phyloP scores from a whole-genome alignment of 2,329 filamentous ascomycete species.

The Xylariaceae sp. region DNA sequence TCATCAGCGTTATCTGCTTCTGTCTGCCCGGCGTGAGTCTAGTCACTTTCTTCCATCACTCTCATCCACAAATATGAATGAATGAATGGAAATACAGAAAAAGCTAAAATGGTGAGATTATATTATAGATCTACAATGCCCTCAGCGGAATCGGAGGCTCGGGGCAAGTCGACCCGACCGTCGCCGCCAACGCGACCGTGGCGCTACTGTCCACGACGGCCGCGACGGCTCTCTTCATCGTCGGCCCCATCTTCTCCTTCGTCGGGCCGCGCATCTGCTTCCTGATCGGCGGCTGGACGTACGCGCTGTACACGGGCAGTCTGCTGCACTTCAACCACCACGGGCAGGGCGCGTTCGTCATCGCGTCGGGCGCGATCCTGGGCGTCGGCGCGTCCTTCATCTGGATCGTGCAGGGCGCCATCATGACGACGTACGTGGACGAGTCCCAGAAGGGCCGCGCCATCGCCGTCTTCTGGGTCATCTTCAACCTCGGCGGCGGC shows the following conservation, averaged over 20 bases:
- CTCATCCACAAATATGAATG: background rate
- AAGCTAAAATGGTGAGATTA: too few relatives aligned
- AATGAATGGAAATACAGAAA: too few relatives aligned
- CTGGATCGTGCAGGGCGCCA: slow-evolving; percentile 16
- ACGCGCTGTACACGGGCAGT: slow-evolving; percentile 15
- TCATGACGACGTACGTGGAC: slow-evolving; percentile 17
- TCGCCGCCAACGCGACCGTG: slow-evolving; percentile 13
- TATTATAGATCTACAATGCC: slow-evolving; percentile 15
- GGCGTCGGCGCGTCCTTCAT: slow-evolving; percentile 15
- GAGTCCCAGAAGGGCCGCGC: slow-evolving; percentile 16
- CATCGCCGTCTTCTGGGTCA: slow-evolving; percentile 16
- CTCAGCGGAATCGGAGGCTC: slow-evolving; percentile 14
- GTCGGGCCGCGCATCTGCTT: slow-evolving; percentile 16
- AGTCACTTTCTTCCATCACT: background rate
- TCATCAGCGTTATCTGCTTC: slow-evolving; percentile 15
- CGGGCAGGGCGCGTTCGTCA: slow-evolving; percentile 9
- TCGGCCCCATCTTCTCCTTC: slow-evolving; percentile 14
- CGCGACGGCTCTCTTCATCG: slow-evolving; percentile 16
- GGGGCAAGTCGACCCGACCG: slow-evolving; percentile 13
- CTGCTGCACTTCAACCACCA: slow-evolving; percentile 15
- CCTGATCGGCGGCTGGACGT: slow-evolving; percentile 15
- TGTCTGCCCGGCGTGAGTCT: slow-evolving; percentile 13
- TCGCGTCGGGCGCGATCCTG: slow-evolving; percentile 13
- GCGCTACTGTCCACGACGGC: slow-evolving; percentile 14
- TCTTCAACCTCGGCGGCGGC: slow-evolving; percentile 16